Evolutionary conservation across 768 basidiomycete genomes (phyloP), one percentile per base, ranked within the genome.

Genomic region (Coprinopsis cinerea): DNA sequence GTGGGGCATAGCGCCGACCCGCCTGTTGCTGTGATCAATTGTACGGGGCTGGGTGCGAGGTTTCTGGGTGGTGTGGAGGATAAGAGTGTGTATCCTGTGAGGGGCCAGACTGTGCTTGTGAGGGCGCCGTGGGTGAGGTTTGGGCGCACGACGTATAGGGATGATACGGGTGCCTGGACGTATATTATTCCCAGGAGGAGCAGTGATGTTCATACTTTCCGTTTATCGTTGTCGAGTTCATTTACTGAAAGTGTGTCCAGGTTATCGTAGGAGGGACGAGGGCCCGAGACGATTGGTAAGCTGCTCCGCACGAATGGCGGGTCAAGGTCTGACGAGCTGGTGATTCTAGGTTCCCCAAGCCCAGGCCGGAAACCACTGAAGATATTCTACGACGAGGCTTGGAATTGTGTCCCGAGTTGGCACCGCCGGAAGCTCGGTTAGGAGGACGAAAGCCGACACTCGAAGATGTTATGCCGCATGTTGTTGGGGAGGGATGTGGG

Each of bases 1-100:
- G 51, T 44, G 26, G 59, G 59, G 49, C 54, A 63, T 18, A 23
- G 25, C 18, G 17, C 32, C 22, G 17, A 26, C 0, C 49, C 68
- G 13, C 72, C 75, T 0, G 76, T 79, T 41, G 87, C 81, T 0
- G 59, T 92, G 1, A 62, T 92, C 4, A 77, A 85, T 9, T 91
- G 88, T 55, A 73, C 79, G 0, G 90, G 90, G 0, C 63, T 93
- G 18, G 86, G 85, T 2, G 81, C 91, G 7, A 74, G 79, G 44
- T 81, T 79, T 26, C 72, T 95, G 36, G 78, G 87, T 11, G 92
- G 92, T 4, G 81, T 94, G 2, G 83, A 92, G 59, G 93, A 96
- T 63, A 72, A 73, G 50, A 70, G 68, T 20, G 68, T 92, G 20
- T 81, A 79, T 60, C 90, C 92, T 0, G 77, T 92, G 54, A 75